These are phyloP conservation scores for Sporothrix phasma DNA, from an alignment of 2,329 filamentous ascomycete genomes.

Conservation along the genomic window DNA sequence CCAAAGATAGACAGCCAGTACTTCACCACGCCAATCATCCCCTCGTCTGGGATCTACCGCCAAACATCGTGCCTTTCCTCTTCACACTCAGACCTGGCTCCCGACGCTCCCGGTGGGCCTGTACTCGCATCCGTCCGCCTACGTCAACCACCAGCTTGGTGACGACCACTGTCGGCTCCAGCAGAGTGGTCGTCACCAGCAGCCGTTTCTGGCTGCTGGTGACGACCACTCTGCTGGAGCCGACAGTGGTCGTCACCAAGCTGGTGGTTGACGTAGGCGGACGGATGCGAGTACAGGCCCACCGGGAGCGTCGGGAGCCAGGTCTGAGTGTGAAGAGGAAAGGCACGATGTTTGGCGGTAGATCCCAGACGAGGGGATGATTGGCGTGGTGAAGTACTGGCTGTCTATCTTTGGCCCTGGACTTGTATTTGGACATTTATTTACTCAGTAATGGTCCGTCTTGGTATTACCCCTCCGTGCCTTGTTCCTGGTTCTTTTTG, in stretches of 20 bases:
- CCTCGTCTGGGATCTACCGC: background rate
- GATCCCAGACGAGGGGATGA: background rate
- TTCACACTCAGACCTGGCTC: constrained; percentile 3
- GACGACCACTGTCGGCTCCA: constrained; percentile 26
- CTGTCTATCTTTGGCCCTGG: background rate
- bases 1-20: background rate
- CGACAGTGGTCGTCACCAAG: constrained; percentile 27
- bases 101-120: constrained; percentile 23
- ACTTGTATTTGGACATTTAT: background rate
- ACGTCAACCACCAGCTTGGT: constrained; percentile 26
- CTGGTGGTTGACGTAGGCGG: constrained; percentile 26
- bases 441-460: background rate
- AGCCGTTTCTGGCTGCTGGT: constrained; percentile 23
- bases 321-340: background rate
- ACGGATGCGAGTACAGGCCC: constrained; percentile 21
- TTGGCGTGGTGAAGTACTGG: background rate
- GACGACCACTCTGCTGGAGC: constrained; percentile 25
- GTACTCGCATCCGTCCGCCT: constrained; percentile 21
- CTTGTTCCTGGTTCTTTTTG: background rate
- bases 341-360: background rate
- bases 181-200: no score
- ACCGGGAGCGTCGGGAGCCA: constrained; percentile 21
- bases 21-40: background rate
- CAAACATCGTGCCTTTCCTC: background rate
- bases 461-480: background rate